These are phyloP conservation scores for Physcomitrium patens DNA, from an alignment of 225 moss, liverwort and hornwort species.

Conservation along the genomic window DNA sequence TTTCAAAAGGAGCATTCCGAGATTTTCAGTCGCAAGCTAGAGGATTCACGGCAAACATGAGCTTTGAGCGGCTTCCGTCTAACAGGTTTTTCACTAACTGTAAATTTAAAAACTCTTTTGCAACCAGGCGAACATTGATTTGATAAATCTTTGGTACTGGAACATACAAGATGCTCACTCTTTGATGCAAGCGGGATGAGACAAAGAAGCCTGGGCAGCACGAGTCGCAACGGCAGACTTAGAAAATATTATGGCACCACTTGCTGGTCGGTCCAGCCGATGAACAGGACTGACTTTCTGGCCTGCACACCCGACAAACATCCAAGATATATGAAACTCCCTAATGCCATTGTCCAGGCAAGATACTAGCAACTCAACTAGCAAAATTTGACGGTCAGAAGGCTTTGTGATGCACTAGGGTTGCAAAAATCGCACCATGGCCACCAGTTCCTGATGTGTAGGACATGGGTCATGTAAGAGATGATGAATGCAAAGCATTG, in stretches of 20 bases:
- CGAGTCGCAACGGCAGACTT: slow-evolving; percentile 57
- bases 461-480: no score
- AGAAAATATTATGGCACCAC: slow-evolving; percentile 66
- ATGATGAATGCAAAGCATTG: not conserved
- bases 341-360: not conserved
- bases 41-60: not conserved
- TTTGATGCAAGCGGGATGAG: slow-evolving; percentile 67
- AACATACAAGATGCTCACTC: slow-evolving; percentile 70
- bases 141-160: slow-evolving; percentile 6
- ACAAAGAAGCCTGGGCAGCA: slow-evolving; percentile 58
- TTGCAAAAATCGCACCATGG: not conserved
- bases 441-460: not conserved
- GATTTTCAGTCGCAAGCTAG: not conserved
- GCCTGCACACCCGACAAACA: slow-evolving; percentile 39
- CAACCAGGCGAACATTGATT: not conserved
- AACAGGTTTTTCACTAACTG: not conserved
- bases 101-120: no score
- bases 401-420: not conserved
- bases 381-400: no score
- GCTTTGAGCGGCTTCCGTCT: slow-evolving; percentile 8
- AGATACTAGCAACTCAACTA: not conserved
- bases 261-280: slow-evolving; percentile 69
- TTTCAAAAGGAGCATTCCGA: not conserved
- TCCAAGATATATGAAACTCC: not conserved
- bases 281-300: slow-evolving; percentile 62